Percentiles rank a stretch among this genome's conserved stretches.
Evolutionary conservation across 108 stramenopile species (phyloP).

Genomic region (Cyclotella kingstonii): DNA sequence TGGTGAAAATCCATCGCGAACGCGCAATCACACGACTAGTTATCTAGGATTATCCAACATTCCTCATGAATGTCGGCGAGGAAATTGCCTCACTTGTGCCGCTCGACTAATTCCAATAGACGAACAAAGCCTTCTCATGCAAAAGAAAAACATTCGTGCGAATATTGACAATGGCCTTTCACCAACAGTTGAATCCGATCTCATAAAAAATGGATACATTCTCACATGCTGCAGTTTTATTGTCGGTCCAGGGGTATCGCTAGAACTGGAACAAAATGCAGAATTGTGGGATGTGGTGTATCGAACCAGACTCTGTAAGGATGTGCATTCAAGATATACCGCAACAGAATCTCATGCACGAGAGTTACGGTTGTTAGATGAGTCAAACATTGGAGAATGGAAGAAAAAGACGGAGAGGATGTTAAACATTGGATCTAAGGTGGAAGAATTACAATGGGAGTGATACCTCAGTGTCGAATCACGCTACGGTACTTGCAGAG

Average conservation of each 20-base stretch:
- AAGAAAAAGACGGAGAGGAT: slow-evolving; percentile 27
- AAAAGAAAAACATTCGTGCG: slow-evolving; percentile 7
- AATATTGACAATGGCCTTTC: slow-evolving; percentile 59
- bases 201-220: slow-evolving; percentile 47
- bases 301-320: slow-evolving; percentile 30
- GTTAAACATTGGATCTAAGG: no score
- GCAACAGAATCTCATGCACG: slow-evolving; percentile 48
- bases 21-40: no score
- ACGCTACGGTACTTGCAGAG: no score
- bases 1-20: neutral
- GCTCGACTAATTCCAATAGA: slow-evolving; percentile 15
- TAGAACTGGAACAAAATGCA: slow-evolving; percentile 57
- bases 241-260: slow-evolving; percentile 49
- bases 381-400: slow-evolving; percentile 36
- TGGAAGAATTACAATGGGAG: no score
- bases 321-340: slow-evolving; percentile 24
- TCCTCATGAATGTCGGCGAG: slow-evolving; percentile 71
- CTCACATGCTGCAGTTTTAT: slow-evolving; percentile 64
- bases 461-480: no score
- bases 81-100: slow-evolving; percentile 76
- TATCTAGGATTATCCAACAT: slow-evolving; percentile 50
- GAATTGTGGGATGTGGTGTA: slow-evolving; percentile 60
- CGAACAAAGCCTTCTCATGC: neutral
- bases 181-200: slow-evolving; percentile 42
- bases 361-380: slow-evolving; percentile 24